Percentiles rank a stretch among this genome's conserved stretches.
Conservation (phyloP, 2,329 filamentous ascomycete species). For the Neonectria neomacrospora region DNA sequence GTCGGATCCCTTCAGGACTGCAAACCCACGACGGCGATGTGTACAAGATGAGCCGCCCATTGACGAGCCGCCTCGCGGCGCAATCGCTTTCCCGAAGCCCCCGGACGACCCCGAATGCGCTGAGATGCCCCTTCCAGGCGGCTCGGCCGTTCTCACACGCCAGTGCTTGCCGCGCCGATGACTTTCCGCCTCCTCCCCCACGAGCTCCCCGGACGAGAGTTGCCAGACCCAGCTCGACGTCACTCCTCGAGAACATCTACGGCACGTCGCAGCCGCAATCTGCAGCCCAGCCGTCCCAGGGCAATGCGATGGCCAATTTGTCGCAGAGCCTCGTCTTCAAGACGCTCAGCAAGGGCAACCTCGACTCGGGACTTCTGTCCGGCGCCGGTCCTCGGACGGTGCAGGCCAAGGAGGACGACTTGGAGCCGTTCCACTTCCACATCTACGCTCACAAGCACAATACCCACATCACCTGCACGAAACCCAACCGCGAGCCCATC, state of each 20-base stretch:
- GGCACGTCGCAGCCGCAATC: constrained; percentile 39
- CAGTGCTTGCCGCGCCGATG: constrained; percentile 44
- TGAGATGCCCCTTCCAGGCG: constrained; percentile 36
- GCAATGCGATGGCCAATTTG: constrained; percentile 49
- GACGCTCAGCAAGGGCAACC: constrained; percentile 48
- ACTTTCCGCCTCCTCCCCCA: constrained; percentile 35
- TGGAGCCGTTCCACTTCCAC: constrained; percentile 85
- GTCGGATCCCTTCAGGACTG: constrained; percentile 31
- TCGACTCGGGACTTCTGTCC: constrained; percentile 49
- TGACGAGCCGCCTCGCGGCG: constrained; percentile 56
- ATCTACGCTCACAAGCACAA: constrained; percentile 92
- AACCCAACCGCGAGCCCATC: constrained; percentile 81
- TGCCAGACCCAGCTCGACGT: constrained; percentile 44
- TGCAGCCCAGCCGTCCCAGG: constrained; percentile 30
- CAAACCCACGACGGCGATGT: constrained; percentile 41
- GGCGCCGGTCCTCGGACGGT: constrained; percentile 34
- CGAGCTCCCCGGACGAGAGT: constrained; percentile 35
- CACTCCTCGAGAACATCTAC: constrained; percentile 50
- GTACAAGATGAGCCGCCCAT: constrained; percentile 57
- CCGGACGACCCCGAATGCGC: constrained; percentile 33
- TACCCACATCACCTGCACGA: constrained; percentile 90
- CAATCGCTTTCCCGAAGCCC: constrained; percentile 49
- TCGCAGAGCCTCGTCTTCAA: constrained; percentile 55
- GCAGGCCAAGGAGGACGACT: constrained; percentile 49
- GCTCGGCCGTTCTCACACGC: constrained; percentile 56